Evolutionary conservation across 345 rosid species (phyloP).

Genomic region (Hibiscus trionum): DNA sequence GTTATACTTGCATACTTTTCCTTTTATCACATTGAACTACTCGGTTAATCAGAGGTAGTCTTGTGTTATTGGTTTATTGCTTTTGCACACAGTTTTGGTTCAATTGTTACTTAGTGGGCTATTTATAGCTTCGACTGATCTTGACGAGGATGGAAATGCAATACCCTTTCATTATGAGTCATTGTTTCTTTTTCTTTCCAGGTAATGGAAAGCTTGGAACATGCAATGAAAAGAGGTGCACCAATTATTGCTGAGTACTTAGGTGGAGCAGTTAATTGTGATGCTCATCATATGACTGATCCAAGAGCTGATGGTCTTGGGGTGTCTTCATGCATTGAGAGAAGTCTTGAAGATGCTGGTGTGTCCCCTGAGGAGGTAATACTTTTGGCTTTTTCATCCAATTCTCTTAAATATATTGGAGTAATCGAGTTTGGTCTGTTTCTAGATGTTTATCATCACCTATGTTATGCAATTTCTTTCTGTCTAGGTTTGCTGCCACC

Average conservation of each 20-base stretch:
- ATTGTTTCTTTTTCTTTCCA: constrained; percentile 15
- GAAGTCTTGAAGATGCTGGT: constrained; percentile 95
- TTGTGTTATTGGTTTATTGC: neutral
- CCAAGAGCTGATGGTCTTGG: constrained; percentile 99
- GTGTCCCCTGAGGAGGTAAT: constrained; percentile 92
- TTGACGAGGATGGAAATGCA: neutral
- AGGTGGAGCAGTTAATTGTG: constrained; percentile 97
- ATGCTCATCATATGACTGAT: constrained; percentile 99
- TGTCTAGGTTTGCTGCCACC: neutral
- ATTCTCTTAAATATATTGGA: neutral
- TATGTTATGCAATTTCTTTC: neutral
- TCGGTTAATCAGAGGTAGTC: no score
- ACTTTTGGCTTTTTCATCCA: neutral
- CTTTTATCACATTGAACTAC: no score
- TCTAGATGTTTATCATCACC: neutral
- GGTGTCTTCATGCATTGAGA: constrained; percentile 91
- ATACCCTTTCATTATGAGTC: constrained; percentile 5
- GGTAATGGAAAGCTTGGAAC: constrained; percentile 99
- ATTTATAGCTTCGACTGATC: neutral
- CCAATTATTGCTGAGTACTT: constrained; percentile 96
- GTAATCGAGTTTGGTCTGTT: neutral
- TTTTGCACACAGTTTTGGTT: neutral
- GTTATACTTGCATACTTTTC: no score
- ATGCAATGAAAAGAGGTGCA: constrained; percentile 91
- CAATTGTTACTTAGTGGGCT: neutral